Evolutionary conservation across 208 protist genomes (phyloP), one percentile per base, ranked within the genome.

Genomic region (Leishmania turanica): DNA sequence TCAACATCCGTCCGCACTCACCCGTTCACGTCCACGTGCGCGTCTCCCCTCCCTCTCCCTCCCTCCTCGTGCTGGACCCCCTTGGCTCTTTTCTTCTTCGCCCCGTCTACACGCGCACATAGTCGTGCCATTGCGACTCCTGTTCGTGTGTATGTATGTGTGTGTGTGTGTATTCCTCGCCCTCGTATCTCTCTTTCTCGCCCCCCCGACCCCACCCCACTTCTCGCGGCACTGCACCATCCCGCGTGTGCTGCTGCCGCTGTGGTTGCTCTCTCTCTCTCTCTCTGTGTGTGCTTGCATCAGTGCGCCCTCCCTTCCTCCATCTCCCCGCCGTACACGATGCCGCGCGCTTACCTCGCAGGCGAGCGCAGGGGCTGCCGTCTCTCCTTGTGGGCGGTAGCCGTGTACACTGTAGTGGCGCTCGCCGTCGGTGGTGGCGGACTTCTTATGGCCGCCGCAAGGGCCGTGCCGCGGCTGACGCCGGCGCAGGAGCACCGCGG

Each of bases 401-500:
- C 15, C 17, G 72, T 64, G 53, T 56, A 17, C 72, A 31, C 17
- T 40, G 53, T 42, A 13, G 62, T 53, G 60, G 62, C 75, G 49
- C 75, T 85, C 24, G 49, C 51, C 24, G 60, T 85, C 13, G 51
- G 77, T 54, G 60, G 69, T 54, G 75, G 71, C 40, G 68, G 66
- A 21, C 34, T 74, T 42, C 24, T 85, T 27, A 71, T 74, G n/a
- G 71, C 72, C 21, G 71, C 68, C 17, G 15, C 49, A 62, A 65
- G 74, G 40, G 54, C 24, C 17, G 77, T 81, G 71, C 77, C 82
- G 7, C 9, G 19, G 4, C 69, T 95, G 56, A 85, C 88, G 2
- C 34, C 83, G 2, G 66, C 73, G 45, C 89, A 95, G 83, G 81
- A 89, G 71, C 77, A 86, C 49, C 93, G 92, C 72, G 88, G 84